phyloP scores from a whole-genome alignment of 176 grass and related monocot species.

The Tillandsia leiboldiana region DNA sequence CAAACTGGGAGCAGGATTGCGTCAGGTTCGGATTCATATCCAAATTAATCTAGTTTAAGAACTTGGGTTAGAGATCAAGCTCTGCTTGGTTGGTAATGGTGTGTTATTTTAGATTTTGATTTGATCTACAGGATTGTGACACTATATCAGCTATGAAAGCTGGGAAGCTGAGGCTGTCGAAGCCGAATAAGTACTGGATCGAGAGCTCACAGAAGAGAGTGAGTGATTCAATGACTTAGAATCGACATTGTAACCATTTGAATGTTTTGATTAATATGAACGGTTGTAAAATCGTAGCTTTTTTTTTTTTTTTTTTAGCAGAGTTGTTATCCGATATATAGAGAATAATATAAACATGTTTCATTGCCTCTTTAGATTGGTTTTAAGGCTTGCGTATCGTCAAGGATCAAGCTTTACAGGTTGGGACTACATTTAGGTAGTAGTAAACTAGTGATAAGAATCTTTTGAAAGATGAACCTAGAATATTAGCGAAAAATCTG shows the following conservation, averaged over 20 bases:
- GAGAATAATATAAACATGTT: neutral
- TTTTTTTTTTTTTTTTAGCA: neutral
- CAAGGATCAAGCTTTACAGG: neutral
- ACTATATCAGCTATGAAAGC: constrained; percentile 54
- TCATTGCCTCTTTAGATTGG: neutral
- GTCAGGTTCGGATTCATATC: constrained; percentile 43
- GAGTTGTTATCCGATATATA: neutral
- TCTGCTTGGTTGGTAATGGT: constrained; percentile 2
- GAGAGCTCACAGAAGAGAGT: constrained; percentile 90
- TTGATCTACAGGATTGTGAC: constrained; percentile 48
- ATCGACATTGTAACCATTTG: neutral
- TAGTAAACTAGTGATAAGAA: too few species aligned
- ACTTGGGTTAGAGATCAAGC: constrained; percentile 7
- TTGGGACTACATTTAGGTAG: too few species aligned
- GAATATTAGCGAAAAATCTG: neutral
- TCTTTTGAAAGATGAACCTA: neutral
- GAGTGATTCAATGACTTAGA: constrained; percentile 13
- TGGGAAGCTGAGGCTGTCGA: constrained; percentile 62
- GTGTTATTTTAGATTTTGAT: neutral
- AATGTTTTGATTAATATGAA: constrained; percentile 5
- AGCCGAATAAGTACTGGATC: constrained; percentile 95
- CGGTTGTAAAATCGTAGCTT: constrained; percentile 5
- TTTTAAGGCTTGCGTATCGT: constrained; percentile 1
- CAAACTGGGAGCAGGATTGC: constrained; percentile 61
- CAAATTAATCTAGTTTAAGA: constrained; percentile 16